Conservation (phyloP, 495 filamentous ascomycete species). For the Stereocaulon alpinum region DNA sequence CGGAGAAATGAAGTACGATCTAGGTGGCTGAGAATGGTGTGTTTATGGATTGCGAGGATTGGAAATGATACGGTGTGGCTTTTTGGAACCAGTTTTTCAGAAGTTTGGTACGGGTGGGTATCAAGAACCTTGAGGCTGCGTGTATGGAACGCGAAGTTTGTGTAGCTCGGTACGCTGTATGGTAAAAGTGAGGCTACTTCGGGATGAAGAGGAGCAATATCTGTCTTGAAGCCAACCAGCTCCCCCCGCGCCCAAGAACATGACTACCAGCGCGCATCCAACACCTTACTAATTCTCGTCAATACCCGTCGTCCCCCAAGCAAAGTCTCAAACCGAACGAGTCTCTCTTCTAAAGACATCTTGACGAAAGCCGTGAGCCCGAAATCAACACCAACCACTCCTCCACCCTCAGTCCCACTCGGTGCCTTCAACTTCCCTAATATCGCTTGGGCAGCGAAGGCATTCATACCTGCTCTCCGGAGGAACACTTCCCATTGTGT, state of each 20-base stretch:
- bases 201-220: too few relatives aligned
- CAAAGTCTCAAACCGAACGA: slow-evolving; percentile 26
- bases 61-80: too few relatives aligned
- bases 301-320: slow-evolving; percentile 23
- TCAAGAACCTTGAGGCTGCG: too few relatives aligned
- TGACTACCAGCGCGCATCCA: slow-evolving; percentile 21
- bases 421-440: slow-evolving; percentile 41
- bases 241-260: neutral
- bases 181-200: neutral
- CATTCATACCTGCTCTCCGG: slow-evolving; percentile 63
- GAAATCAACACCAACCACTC: slow-evolving; percentile 13
- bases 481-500: slow-evolving; percentile 68
- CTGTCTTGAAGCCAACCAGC: neutral
- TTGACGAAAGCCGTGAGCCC: slow-evolving; percentile 48
- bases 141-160: too few relatives aligned
- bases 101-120: too few relatives aligned
- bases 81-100: too few relatives aligned
- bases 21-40: too few relatives aligned
- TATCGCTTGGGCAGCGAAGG: slow-evolving; percentile 66
- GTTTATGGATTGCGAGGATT: too few relatives aligned
- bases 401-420: slow-evolving; percentile 7
- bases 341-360: slow-evolving; percentile 40
- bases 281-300: slow-evolving; percentile 13
- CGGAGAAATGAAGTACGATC: too few relatives aligned
- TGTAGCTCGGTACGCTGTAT: too few relatives aligned